Conservation (phyloP, 2,329 filamentous ascomycete species). For the Cytospora chrysosperma region DNA sequence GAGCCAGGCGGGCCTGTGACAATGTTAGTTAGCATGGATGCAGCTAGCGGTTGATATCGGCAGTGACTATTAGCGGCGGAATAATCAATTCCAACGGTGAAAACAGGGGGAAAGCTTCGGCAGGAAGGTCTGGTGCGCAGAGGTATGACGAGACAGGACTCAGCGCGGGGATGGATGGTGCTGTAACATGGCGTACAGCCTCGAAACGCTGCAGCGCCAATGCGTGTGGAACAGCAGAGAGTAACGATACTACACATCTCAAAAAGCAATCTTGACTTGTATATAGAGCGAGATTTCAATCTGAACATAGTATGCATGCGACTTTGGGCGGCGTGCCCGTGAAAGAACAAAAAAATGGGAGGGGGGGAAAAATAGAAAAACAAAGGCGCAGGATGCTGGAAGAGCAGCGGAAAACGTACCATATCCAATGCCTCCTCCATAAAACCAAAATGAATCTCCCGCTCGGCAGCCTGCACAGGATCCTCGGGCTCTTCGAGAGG, state of each 20-base stretch:
- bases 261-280: neutral
- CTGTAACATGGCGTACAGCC: slow-evolving; percentile 22
- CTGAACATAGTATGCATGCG: neutral
- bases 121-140: neutral
- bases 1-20: slow-evolving; percentile 75
- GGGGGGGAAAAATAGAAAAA: slow-evolving; percentile 4
- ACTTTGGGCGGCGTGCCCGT: neutral
- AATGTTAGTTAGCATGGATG: slow-evolving; percentile 20
- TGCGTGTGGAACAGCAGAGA: slow-evolving; percentile 13
- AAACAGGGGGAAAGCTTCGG: neutral
- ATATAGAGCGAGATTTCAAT: too few relatives aligned
- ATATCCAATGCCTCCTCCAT: slow-evolving; percentile 86
- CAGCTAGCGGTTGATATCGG: slow-evolving; percentile 1
- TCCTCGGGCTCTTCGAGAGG: slow-evolving; percentile 32
- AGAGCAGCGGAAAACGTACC: slow-evolving; percentile 50
- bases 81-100: neutral
- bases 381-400: neutral
- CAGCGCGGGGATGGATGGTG: neutral
- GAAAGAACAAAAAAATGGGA: slow-evolving; percentile 6
- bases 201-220: slow-evolving; percentile 26
- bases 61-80: neutral
- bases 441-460: slow-evolving; percentile 55
- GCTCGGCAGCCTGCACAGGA: slow-evolving; percentile 34
- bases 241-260: slow-evolving; percentile 3
- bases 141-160: neutral